phyloP scores from a whole-genome alignment of 768 basidiomycete genomes.

The Collybiopsis luxurians region DNA sequence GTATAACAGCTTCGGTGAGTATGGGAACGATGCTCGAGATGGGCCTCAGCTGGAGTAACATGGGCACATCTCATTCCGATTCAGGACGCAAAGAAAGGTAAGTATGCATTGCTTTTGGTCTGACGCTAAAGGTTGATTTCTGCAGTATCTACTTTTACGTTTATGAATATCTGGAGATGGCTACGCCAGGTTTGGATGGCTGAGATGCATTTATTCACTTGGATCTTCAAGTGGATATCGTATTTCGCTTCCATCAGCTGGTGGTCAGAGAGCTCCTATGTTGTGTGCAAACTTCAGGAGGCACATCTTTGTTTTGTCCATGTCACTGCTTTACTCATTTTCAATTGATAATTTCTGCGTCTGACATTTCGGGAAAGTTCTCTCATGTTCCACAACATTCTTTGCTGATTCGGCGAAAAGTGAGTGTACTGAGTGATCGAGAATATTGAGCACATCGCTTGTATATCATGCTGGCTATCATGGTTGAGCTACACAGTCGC shows the following conservation, averaged over 20 bases:
- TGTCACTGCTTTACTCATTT: too few species aligned
- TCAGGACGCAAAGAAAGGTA: background rate
- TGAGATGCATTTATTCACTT: background rate
- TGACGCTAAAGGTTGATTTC: background rate
- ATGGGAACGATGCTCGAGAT: too few species aligned
- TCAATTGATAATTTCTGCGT: too few species aligned
- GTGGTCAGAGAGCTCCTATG: background rate
- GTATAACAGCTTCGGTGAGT: too few species aligned
- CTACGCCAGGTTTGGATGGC: background rate
- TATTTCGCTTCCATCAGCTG: background rate
- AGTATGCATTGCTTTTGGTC: background rate
- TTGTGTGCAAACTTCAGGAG: too few species aligned
- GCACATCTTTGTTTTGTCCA: too few species aligned
- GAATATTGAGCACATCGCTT: too few species aligned
- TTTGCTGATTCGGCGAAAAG: background rate
- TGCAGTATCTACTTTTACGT: background rate
- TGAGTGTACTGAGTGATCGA: too few species aligned
- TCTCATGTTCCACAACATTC: constrained; percentile 1
- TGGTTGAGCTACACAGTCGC: too few species aligned
- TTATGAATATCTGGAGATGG: background rate
- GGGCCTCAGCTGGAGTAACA: too few species aligned
- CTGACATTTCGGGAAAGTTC: background rate
- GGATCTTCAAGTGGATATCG: background rate
- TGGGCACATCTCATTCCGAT: background rate
- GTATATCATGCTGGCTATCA: too few species aligned